Percentiles rank a stretch among this genome's conserved stretches.
phyloP scores from a whole-genome alignment of 2,329 filamentous ascomycete species.

The Cladosporium sp. region DNA sequence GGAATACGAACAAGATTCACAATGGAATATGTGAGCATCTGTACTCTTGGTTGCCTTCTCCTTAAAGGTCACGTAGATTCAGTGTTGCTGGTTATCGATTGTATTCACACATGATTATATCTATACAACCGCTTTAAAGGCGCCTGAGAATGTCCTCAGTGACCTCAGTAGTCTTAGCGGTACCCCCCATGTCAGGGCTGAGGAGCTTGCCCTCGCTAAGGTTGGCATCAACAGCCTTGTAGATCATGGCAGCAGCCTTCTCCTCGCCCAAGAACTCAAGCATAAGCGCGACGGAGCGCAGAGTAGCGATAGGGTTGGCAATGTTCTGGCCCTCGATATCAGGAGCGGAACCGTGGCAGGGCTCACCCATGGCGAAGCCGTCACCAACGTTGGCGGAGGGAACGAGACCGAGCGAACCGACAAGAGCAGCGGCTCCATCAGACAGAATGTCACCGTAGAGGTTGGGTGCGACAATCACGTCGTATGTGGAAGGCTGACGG shows the following conservation, averaged over 20 bases:
- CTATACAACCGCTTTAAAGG: constrained; percentile 47
- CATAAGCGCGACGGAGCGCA: constrained; percentile 89
- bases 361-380: constrained; percentile 92
- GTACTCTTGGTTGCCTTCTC: no score
- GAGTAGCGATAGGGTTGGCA: constrained; percentile 93
- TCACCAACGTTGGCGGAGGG: constrained; percentile 94
- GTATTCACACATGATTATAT: neutral
- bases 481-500: constrained; percentile 90
- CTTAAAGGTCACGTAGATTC: no score
- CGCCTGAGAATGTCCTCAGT: constrained; percentile 80
- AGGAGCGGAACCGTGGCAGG: constrained; percentile 92
- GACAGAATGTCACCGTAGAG: constrained; percentile 96
- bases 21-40: no score
- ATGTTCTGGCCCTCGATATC: constrained; percentile 92
- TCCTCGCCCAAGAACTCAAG: constrained; percentile 90
- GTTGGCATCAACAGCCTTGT: constrained; percentile 86
- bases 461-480: constrained; percentile 96
- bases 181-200: constrained; percentile 86
- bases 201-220: constrained; percentile 77
- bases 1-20: neutral
- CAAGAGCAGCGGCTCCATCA: constrained; percentile 89
- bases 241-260: constrained; percentile 81
- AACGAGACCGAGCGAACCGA: constrained; percentile 86
- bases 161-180: constrained; percentile 79
- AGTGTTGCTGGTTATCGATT: neutral